Conservation (phyloP, 2,329 filamentous ascomycete species). For the Beauveria sp. region DNA sequence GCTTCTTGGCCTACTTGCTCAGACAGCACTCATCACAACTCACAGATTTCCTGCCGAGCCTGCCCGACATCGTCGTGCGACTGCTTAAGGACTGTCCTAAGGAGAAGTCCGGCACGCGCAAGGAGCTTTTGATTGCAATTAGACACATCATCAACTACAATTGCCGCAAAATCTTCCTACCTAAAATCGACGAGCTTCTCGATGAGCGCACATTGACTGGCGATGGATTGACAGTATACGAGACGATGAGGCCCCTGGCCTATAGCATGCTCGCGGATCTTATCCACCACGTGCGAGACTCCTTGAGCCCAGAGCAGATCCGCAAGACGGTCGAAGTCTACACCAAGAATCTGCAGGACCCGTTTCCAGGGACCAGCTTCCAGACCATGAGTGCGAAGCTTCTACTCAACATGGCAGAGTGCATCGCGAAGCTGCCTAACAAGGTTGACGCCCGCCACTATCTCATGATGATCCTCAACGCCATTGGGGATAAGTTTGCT, state of each 20-base stretch:
- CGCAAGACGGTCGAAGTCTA: constrained; percentile 95
- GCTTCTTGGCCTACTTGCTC: constrained; percentile 88
- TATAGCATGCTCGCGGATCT: constrained; percentile 98
- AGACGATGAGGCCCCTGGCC: constrained; percentile 88
- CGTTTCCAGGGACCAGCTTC: constrained; percentile 94
- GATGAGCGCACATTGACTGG: constrained; percentile 93
- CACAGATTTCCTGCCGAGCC: constrained; percentile 74
- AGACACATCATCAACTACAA: constrained; percentile 99
- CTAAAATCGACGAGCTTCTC: constrained; percentile 88
- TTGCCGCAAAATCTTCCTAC: constrained; percentile 88
- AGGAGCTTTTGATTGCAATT: constrained; percentile 92
- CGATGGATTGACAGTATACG: constrained; percentile 91
- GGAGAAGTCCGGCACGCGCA: constrained; percentile 87
- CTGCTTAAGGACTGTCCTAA: constrained; percentile 88
- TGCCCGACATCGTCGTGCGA: constrained; percentile 86
- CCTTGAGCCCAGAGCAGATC: constrained; percentile 84
- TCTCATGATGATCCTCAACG: constrained; percentile 93
- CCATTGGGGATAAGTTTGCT: constrained; percentile 96
- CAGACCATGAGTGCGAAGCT: constrained; percentile 99
- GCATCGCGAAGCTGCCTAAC: constrained; percentile 87
- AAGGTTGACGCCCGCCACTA: constrained; percentile 94
- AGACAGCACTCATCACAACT: constrained; percentile 82
- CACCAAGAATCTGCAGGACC: constrained; percentile 90
- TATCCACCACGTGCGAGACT: constrained; percentile 92
- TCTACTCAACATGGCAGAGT: constrained; percentile 95